A percentile compares a stretch with the other conserved stretches of the same genome.
Conservation (phyloP, 192 early-diverging fungal species). For the Entophlyctis luteolus region DNA sequence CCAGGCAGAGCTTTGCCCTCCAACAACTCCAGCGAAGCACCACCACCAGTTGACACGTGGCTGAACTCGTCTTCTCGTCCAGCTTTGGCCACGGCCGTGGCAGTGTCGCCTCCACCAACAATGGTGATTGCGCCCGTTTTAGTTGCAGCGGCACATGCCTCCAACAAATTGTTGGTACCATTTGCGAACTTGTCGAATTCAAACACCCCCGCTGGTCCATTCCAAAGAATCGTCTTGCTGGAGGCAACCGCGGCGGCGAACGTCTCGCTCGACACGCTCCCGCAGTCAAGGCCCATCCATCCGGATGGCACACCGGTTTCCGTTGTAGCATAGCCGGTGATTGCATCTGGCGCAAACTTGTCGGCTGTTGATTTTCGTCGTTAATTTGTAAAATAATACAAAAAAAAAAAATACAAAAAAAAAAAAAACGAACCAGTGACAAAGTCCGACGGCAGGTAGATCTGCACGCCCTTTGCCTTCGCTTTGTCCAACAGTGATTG, state of each 20-base stretch:
- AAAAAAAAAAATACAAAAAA: no score
- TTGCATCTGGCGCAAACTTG: slow-evolving; percentile 76
- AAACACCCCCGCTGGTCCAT: slow-evolving; percentile 96
- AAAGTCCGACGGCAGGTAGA: slow-evolving; percentile 89
- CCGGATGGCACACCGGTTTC: slow-evolving; percentile 79
- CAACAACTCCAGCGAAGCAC: slow-evolving; percentile 91
- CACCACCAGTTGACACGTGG: slow-evolving; percentile 95
- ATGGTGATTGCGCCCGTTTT: slow-evolving; percentile 80
- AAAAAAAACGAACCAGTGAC: slow-evolving; percentile 43
- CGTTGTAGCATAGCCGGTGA: slow-evolving; percentile 77
- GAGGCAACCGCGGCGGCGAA: slow-evolving; percentile 64
- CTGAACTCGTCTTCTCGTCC: slow-evolving; percentile 75
- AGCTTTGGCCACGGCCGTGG: slow-evolving; percentile 92
- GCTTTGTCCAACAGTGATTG: slow-evolving; percentile 80
- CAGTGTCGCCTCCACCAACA: slow-evolving; percentile 96
- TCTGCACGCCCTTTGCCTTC: slow-evolving; percentile 79
- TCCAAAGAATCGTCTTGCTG: slow-evolving; percentile 96
- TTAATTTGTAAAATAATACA: neutral
- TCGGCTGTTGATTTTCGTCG: no score
- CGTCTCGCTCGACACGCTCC: slow-evolving; percentile 70
- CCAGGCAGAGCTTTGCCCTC: slow-evolving; percentile 85
- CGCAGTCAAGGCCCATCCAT: slow-evolving; percentile 93
- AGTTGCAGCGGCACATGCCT: slow-evolving; percentile 81
- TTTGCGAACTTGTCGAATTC: slow-evolving; percentile 90
- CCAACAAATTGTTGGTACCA: slow-evolving; percentile 79